A percentile compares a stretch with the other conserved stretches of the same genome.
These are phyloP conservation scores for Candida sanyaensis DNA, from an alignment of 1,139 yeast genomes.

Conservation along the genomic window DNA sequence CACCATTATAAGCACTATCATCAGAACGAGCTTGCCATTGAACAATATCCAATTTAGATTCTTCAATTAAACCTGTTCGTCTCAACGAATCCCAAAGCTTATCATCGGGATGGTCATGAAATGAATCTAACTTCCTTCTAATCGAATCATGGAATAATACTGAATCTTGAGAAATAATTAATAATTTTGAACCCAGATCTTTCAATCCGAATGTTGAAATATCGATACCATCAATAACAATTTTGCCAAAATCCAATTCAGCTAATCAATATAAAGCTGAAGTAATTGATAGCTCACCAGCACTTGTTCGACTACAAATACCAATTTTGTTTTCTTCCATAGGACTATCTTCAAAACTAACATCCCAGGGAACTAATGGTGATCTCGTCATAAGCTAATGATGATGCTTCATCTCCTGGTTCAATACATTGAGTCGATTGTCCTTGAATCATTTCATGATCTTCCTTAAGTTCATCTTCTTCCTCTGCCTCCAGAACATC, in stretches of 20 bases:
- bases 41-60: conserved; percentile 22
- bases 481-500: conserved; percentile 13
- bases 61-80: conserved; percentile 33
- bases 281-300: conserved; percentile 74
- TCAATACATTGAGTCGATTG: conserved; percentile 17
- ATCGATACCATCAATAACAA: conserved; percentile 62
- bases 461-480: conserved; percentile 22
- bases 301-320: conserved; percentile 81
- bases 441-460: conserved; percentile 20
- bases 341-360: conserved; percentile 48
- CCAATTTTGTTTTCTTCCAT: conserved; percentile 74
- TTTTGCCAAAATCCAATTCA: conserved; percentile 54
- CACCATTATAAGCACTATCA: background rate
- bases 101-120: conserved; percentile 31
- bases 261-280: conserved; percentile 62
- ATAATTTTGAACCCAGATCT: conserved; percentile 71
- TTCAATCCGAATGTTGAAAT: conserved; percentile 69
- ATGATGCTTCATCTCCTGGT: conserved; percentile 34
- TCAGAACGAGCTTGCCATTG: conserved; percentile 16
- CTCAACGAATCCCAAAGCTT: conserved; percentile 36
- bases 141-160: conserved; percentile 84
- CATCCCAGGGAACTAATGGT: conserved; percentile 67
- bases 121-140: conserved; percentile 78
- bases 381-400: conserved; percentile 72
- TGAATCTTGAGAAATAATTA: conserved; percentile 95